phyloP scores from a whole-genome alignment of 495 filamentous ascomycete genomes.

The Penicilliopsis zonata region DNA sequence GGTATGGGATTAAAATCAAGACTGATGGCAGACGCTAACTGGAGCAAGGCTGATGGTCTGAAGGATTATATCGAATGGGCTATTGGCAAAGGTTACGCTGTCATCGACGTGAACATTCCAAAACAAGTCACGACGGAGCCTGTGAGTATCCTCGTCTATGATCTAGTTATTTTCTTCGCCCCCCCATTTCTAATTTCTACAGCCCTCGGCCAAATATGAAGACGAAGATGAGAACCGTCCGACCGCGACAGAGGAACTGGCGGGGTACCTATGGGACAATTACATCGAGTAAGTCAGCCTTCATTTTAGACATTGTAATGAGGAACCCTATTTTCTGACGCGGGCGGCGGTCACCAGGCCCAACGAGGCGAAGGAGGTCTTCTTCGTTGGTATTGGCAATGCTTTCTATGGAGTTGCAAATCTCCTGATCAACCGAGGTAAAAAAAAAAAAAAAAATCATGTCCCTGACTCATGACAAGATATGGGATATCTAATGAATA shows the following conservation, averaged over 20 bases:
- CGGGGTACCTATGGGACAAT: slow-evolving; percentile 92
- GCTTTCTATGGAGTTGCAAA: slow-evolving; percentile 58
- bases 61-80: slow-evolving; percentile 78
- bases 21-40: slow-evolving; percentile 24
- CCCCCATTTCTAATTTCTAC: slow-evolving; percentile 16
- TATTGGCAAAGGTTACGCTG: slow-evolving; percentile 52
- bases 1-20: slow-evolving; percentile 44
- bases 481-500: too few relatives aligned
- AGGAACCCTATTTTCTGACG: too few relatives aligned
- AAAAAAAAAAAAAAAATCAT: too few relatives aligned
- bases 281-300: slow-evolving; percentile 76
- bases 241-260: slow-evolving; percentile 56
- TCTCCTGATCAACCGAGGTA: slow-evolving; percentile 57
- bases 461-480: too few relatives aligned
- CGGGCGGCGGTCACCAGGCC: too few relatives aligned
- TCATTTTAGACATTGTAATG: neutral
- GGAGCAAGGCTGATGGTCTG: slow-evolving; percentile 58
- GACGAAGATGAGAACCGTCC: slow-evolving; percentile 30
- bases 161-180: slow-evolving; percentile 14
- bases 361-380: slow-evolving; percentile 54
- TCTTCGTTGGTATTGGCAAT: slow-evolving; percentile 75
- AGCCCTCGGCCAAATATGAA: slow-evolving; percentile 22
- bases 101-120: slow-evolving; percentile 86
- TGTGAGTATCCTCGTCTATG: slow-evolving; percentile 9
- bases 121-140: slow-evolving; percentile 43